These are phyloP conservation scores for Phaseolus lunatus DNA, from an alignment of 306 rosid genomes.

Conservation along the genomic window DNA sequence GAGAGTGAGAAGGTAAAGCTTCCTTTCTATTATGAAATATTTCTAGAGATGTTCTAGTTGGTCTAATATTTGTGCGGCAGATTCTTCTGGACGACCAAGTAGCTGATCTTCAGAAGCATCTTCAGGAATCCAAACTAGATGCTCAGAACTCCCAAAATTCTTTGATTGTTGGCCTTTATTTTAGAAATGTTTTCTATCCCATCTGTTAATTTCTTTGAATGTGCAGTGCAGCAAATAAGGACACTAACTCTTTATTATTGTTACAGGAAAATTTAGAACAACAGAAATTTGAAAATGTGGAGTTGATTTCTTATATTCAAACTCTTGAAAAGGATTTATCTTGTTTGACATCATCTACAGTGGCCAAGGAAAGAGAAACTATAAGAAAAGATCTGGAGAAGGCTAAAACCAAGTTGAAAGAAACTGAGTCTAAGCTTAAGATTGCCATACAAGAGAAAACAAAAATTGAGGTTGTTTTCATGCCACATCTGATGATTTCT, in stretches of 20 bases:
- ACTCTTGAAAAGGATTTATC: constrained; percentile 73
- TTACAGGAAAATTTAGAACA: constrained; percentile 68
- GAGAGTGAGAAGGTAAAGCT: constrained; percentile 74
- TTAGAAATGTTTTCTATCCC: constrained; percentile 28
- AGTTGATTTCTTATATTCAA: constrained; percentile 66
- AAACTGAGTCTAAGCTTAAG: constrained; percentile 84
- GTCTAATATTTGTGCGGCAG: constrained; percentile 55
- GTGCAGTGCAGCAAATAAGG: constrained; percentile 16
- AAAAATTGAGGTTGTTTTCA: constrained; percentile 76
- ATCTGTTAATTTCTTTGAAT: constrained; percentile 29
- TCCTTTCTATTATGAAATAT: constrained; percentile 24
- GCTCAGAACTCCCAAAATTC: constrained; percentile 61
- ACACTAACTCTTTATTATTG: constrained; percentile 33
- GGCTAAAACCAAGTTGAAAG: constrained; percentile 73
- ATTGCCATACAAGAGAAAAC: constrained; percentile 85
- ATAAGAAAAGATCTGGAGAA: constrained; percentile 86
- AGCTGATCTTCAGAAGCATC: constrained; percentile 68
- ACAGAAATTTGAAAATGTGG: constrained; percentile 63
- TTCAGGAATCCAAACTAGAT: constrained; percentile 60
- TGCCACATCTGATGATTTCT: constrained; percentile 24
- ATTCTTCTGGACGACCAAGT: constrained; percentile 60
- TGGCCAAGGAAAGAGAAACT: constrained; percentile 77
- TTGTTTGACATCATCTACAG: constrained; percentile 66
- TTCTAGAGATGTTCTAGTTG: constrained; percentile 36
- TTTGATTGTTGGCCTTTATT: constrained; percentile 57